These are phyloP conservation scores for Fusarium luffae DNA, from an alignment of 2,329 filamentous ascomycete genomes.

Conservation along the genomic window DNA sequence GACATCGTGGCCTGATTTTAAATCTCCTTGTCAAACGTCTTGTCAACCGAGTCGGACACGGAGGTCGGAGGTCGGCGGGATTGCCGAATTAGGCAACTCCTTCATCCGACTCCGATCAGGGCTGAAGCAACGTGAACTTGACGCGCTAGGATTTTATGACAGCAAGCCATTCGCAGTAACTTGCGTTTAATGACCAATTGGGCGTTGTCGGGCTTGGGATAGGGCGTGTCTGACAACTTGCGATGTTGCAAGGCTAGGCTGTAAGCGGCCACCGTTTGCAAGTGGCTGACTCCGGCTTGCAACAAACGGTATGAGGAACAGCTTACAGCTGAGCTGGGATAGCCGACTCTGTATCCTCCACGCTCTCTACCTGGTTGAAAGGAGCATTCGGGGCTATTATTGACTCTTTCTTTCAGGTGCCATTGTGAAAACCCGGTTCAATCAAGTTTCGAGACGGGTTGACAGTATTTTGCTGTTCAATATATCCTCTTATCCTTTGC, in stretches of 20 bases:
- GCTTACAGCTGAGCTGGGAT: neutral
- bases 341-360: neutral
- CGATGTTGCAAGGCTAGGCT: too few relatives aligned
- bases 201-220: neutral
- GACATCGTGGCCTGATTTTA: neutral
- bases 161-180: neutral
- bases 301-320: neutral
- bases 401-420: neutral
- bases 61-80: neutral
- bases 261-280: neutral
- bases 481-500: too few relatives aligned
- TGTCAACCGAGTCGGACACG: neutral
- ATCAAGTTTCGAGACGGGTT: neutral
- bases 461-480: too few relatives aligned
- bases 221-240: neutral
- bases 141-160: neutral
- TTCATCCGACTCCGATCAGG: neutral
- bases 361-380: neutral
- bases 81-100: neutral
- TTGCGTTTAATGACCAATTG: neutral
- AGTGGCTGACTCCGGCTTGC: neutral
- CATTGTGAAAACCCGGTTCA: too few relatives aligned
- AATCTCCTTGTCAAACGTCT: neutral
- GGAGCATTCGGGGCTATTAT: neutral
- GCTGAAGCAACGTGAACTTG: neutral